Evolutionary conservation across 768 basidiomycete genomes (phyloP), one percentile per base, ranked within the genome.

Genomic region (Asterophora parasitica): DNA sequence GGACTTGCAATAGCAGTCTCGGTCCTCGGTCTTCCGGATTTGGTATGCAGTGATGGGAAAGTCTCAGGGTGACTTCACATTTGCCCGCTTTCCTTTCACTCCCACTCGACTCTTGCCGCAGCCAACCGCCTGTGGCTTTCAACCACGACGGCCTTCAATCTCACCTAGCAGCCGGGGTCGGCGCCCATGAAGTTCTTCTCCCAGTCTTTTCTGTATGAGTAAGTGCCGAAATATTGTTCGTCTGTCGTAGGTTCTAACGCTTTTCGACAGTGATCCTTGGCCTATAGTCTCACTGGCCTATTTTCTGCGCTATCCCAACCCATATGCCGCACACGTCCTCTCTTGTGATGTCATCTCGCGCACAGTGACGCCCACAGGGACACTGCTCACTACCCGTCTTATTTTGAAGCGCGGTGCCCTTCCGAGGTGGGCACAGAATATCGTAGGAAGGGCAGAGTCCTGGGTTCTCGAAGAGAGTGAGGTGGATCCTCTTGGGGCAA

Each of bases 401-500:
- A 91, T 98, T 57, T 76, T 95, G 58, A 98, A 98, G 70, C 78
- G 83, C 19, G 94, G 92, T 5, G 79, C 87, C n/a, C 73, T 96
- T 49, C 94, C 94, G 0, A 76, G 85, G 57, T 98, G 94, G 94
- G 89, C 89, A 7, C 75, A 80, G 61, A 86, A 87, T 48, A 84
- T 97, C 51, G 70, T 92, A 27, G 79, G 81, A 1, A 79, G 91
- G 56, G 83, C 90, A 28, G 94, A 96, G 66, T 86, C 87, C 2
- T 98, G 92, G 94, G 83, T 96, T 39, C 68, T 98, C 50, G 94
- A 98, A 65, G 88, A 94, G 72, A 95, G 87, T 57, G 89, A 95
- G 60, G 90, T 97, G 6, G 90, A 96, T 67, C 85, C 89, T 3
- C 71, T 82, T 46, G 88, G 84, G 27, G 82, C 83, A 66, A 76